Conservation (phyloP, 441 rosid genomes). For the Biscutella auriculata region DNA sequence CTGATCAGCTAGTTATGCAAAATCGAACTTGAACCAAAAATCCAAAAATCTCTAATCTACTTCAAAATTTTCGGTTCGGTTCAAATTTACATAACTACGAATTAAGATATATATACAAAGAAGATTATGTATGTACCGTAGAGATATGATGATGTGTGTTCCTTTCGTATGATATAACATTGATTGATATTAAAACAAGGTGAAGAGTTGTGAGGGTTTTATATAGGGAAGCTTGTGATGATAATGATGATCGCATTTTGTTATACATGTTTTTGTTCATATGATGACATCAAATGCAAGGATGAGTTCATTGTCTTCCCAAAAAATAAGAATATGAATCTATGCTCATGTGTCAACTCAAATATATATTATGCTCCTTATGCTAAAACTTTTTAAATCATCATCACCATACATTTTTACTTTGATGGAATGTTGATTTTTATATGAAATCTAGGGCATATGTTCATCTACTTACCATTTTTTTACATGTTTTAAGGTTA, state of each 20-base stretch:
- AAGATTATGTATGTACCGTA: background rate
- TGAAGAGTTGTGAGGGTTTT: slow-evolving; percentile 3
- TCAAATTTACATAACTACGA: no score
- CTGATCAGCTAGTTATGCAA: no score
- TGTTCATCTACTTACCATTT: slow-evolving; percentile 6
- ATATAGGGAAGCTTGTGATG: slow-evolving; percentile 3
- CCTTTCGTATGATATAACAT: background rate
- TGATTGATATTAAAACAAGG: background rate
- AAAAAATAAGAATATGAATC: slow-evolving; percentile 12
- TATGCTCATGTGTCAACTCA: slow-evolving; percentile 15
- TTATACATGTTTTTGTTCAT: slow-evolving; percentile 15
- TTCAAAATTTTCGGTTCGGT: no score
- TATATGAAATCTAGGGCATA: slow-evolving; percentile 8
- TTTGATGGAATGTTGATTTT: background rate
- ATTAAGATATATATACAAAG: no score
- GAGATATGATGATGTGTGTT: background rate
- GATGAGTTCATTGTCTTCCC: slow-evolving; percentile 26
- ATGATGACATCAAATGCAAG: slow-evolving; percentile 25
- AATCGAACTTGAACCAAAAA: no score
- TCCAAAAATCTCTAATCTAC: no score
- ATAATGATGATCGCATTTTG: slow-evolving; percentile 7
- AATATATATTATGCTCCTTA: slow-evolving; percentile 8
- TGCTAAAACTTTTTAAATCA: background rate
- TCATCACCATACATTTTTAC: background rate
- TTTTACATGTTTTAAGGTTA: slow-evolving; percentile 4